Percentiles rank a stretch among this genome's conserved stretches.
Conservation (phyloP, 2,329 filamentous ascomycete species). For the Blastomyces emzantsi region DNA sequence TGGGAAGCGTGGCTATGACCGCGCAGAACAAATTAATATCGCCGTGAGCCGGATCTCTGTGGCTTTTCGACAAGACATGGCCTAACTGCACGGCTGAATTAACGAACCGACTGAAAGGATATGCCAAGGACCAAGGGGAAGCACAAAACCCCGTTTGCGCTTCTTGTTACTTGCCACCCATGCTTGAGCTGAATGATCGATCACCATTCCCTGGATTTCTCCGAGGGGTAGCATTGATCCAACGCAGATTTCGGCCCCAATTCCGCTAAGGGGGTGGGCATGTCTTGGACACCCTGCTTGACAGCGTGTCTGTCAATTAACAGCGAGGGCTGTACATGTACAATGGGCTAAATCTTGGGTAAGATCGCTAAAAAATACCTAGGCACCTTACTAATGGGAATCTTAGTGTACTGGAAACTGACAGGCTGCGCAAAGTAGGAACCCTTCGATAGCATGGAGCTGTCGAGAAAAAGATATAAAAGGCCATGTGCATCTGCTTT, state of each 20-base stretch:
- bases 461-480: conserved; percentile 1
- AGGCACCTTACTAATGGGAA: not conserved
- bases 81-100: not conserved
- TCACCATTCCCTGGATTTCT: not conserved
- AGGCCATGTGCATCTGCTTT: not conserved
- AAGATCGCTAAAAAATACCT: not conserved
- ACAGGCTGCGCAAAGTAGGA: not conserved
- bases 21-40: not conserved
- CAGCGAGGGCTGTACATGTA: not conserved
- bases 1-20: too few species aligned
- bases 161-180: not conserved
- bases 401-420: not conserved
- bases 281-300: not conserved
- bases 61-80: not conserved
- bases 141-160: not conserved
- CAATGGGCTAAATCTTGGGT: not conserved
- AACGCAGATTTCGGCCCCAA: not conserved
- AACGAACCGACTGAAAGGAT: not conserved
- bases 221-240: not conserved
- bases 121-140: not conserved
- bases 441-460: not conserved
- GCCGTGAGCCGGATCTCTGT: not conserved
- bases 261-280: not conserved
- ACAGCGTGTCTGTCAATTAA: not conserved
- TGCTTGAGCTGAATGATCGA: not conserved